Evolutionary conservation across 495 filamentous ascomycete genomes (phyloP).

Genomic region (Rhypophila decipiens): DNA sequence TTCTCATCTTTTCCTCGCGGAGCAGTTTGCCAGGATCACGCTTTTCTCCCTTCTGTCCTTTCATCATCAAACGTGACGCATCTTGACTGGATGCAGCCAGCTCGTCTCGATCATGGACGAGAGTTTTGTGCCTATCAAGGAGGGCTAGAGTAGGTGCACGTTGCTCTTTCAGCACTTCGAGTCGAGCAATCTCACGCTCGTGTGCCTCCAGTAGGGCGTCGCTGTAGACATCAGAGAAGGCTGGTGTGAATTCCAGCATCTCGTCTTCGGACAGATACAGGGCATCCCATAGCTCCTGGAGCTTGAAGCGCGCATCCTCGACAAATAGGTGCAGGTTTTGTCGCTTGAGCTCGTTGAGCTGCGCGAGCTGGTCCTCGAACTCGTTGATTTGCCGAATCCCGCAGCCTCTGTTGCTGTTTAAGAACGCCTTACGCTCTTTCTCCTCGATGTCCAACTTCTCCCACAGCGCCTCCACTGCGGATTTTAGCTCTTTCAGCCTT

Average conservation of each 20-base stretch:
- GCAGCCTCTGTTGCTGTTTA: constrained; percentile 63
- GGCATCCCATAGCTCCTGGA: constrained; percentile 91
- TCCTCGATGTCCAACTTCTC: constrained; percentile 79
- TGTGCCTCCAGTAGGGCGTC: constrained; percentile 85
- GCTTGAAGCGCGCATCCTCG: constrained; percentile 80
- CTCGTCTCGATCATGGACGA: constrained; percentile 83
- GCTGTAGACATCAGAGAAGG: constrained; percentile 81
- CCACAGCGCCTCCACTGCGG: constrained; percentile 77
- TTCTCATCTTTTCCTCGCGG: constrained; percentile 96
- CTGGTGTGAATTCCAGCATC: constrained; percentile 94
- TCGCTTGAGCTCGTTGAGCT: constrained; percentile 85
- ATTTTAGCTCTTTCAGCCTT: constrained; percentile 68
- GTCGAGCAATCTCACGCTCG: constrained; percentile 76
- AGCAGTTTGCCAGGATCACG: constrained; percentile 93
- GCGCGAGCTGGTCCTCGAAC: constrained; percentile 80
- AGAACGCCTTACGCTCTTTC: constrained; percentile 72
- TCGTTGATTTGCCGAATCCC: constrained; percentile 86
- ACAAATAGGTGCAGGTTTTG: constrained; percentile 94
- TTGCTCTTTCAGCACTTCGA: constrained; percentile 81
- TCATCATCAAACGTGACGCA: constrained; percentile 83
- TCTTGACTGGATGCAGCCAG: constrained; percentile 85
- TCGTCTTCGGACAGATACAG: constrained; percentile 95
- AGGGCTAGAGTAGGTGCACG: constrained; percentile 75
- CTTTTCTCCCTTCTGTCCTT: constrained; percentile 81
- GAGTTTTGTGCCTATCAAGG: constrained; percentile 74